These are phyloP conservation scores for Pestalotiopsis sp. DNA, from an alignment of 2,329 filamentous ascomycete genomes.

Conservation along the genomic window DNA sequence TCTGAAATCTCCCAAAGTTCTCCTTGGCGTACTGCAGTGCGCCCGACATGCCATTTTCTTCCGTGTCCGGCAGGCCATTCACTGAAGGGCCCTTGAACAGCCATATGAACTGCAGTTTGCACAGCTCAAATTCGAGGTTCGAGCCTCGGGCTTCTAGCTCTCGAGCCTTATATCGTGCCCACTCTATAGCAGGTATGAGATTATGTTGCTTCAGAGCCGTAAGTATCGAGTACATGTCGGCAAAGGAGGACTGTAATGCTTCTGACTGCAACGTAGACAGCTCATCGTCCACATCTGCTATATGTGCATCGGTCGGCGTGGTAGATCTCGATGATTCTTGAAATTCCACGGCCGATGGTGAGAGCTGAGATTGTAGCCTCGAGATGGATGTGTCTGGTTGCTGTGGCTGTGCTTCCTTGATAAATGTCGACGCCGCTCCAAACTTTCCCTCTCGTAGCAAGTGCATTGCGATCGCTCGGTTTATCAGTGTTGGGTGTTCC, in stretches of 20 bases:
- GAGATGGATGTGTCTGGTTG: slow-evolving; percentile 13
- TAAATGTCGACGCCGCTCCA: slow-evolving; percentile 81
- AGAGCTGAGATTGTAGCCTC: slow-evolving; percentile 25
- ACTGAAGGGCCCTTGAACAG: slow-evolving; percentile 70
- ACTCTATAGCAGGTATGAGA: slow-evolving; percentile 81
- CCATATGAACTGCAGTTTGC: slow-evolving; percentile 86
- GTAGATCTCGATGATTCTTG: slow-evolving; percentile 21
- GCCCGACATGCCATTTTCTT: slow-evolving; percentile 56
- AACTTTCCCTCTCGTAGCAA: slow-evolving; percentile 94
- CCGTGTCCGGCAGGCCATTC: slow-evolving; percentile 57
- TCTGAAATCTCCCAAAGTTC: slow-evolving; percentile 76
- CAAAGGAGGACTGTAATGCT: slow-evolving; percentile 79
- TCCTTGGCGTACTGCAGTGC: slow-evolving; percentile 77
- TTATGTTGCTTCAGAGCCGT: slow-evolving; percentile 76
- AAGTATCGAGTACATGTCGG: slow-evolving; percentile 89
- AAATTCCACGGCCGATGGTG: slow-evolving; percentile 19
- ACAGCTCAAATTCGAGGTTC: slow-evolving; percentile 94
- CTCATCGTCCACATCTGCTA: slow-evolving; percentile 41
- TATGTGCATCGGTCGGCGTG: slow-evolving; percentile 28
- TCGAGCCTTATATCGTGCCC: slow-evolving; percentile 74
- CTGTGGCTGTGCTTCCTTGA: slow-evolving; percentile 65
- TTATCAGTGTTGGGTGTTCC: slow-evolving; percentile 76
- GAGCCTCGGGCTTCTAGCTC: slow-evolving; percentile 81
- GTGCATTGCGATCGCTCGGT: slow-evolving; percentile 95
- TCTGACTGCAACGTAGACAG: slow-evolving; percentile 63